Conservation (phyloP, 2,329 filamentous ascomycete species). For the Fusarium sarcochroum region DNA sequence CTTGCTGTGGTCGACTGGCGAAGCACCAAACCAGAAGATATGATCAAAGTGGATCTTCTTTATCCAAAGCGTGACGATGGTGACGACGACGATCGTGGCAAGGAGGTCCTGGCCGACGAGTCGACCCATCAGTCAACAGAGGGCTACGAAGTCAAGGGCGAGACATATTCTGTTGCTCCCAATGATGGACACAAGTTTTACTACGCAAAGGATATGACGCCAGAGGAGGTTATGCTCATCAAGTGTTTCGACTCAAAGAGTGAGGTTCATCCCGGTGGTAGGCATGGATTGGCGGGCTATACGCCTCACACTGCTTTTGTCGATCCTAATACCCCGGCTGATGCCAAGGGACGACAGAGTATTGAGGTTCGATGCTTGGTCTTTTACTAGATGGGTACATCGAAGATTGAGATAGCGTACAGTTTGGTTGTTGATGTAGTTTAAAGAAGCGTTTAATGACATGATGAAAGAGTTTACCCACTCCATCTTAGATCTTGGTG, state of each 20-base stretch:
- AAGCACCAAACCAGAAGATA: slow-evolving; percentile 42
- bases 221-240: slow-evolving; percentile 48
- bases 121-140: slow-evolving; percentile 33
- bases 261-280: slow-evolving; percentile 39
- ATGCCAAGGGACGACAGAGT: slow-evolving; percentile 43
- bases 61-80: slow-evolving; percentile 44
- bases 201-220: slow-evolving; percentile 48
- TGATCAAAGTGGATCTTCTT: slow-evolving; percentile 43
- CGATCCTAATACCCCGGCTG: slow-evolving; percentile 40
- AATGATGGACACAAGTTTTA: slow-evolving; percentile 45
- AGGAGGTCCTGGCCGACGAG: slow-evolving; percentile 40
- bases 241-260: slow-evolving; percentile 49
- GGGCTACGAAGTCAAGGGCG: slow-evolving; percentile 44
- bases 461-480: neutral
- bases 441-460: neutral
- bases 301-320: slow-evolving; percentile 48
- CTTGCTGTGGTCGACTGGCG: slow-evolving; percentile 46
- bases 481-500: no score
- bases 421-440: neutral
- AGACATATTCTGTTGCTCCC: slow-evolving; percentile 40
- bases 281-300: slow-evolving; percentile 38
- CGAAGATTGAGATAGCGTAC: no score
- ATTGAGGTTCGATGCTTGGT: slow-evolving; percentile 48
- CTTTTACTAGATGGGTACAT: slow-evolving; percentile 32
- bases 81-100: slow-evolving; percentile 45